A percentile compares a stretch with the other conserved stretches of the same genome.
phyloP scores from a whole-genome alignment of 2,329 filamentous ascomycete species.

The Penicillium sclerotigenum region DNA sequence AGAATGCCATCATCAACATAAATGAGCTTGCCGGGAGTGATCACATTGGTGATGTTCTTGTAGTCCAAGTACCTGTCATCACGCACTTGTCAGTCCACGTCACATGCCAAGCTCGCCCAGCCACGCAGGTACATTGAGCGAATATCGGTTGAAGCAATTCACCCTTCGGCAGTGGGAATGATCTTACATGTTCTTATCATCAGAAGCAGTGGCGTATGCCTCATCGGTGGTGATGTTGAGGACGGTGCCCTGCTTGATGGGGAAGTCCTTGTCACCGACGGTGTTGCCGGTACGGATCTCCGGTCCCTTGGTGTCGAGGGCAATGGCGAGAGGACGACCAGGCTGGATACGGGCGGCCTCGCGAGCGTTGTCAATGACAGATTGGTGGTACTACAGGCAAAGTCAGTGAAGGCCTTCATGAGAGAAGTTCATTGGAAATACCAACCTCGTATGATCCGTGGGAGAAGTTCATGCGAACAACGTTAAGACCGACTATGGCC shows the following conservation, averaged over 20 bases:
- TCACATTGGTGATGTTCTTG: conserved; percentile 99
- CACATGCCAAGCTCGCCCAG: neutral
- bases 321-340: conserved; percentile 91
- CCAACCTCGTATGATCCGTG: conserved; percentile 77
- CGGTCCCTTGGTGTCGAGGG: conserved; percentile 80
- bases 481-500: conserved; percentile 75
- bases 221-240: conserved; percentile 98
- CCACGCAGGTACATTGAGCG: neutral
- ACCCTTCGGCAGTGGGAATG: neutral
- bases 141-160: neutral
- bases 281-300: conserved; percentile 84
- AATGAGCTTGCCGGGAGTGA: conserved; percentile 83
- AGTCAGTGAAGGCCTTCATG: conserved; percentile 12
- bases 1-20: conserved; percentile 98
- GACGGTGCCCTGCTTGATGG: conserved; percentile 77
- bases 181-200: conserved; percentile 88
- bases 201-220: conserved; percentile 76
- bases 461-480: conserved; percentile 99
- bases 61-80: conserved; percentile 84
- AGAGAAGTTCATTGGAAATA: conserved; percentile 1
- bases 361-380: conserved; percentile 93
- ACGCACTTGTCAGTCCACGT: conserved; percentile 14
- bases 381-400: conserved; percentile 76
- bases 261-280: conserved; percentile 66
- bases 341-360: conserved; percentile 73